Base-by-base conservation (phyloP, 306 rosid genomes). In the Trichosanthes cucumerina region DNA sequence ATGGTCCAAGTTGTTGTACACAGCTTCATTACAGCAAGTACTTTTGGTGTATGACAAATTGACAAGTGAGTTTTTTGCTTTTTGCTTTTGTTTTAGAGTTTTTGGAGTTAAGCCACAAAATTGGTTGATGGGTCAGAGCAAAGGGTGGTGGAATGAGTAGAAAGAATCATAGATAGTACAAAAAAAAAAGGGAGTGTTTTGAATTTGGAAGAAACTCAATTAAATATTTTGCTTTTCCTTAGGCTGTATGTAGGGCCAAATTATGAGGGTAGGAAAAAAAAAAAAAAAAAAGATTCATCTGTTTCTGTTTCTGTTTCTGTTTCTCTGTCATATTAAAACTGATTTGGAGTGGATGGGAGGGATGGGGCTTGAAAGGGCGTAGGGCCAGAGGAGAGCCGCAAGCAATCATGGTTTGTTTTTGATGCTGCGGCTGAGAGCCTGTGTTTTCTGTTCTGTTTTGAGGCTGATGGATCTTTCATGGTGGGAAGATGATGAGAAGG, bases 241-340 rank as follows among this genome's bases (percentile, higher is more conserved):
- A 54, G 78, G 63, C 43, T 74, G 63, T 74, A 16, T 49, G 63
- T 74, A 74, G 78, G 78, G 63, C 78, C 78, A 74, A 21, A 74
- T 33, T 26, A 52, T 50, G 76, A 74, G 62, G 24, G 76, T 15
- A 15, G 24, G 38, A 24, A 46, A 70, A 68, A 44, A 24, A 43
- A 66, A 43, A 3, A 65, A 10, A 18, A 60, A 38, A 66, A 23
- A 36, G 19, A 36, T 12, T 69, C 18, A 2, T 69, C 23, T 43
- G 57, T 7, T 43, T 24, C 15, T 11, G 9, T 41, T 21, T 69
- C 23, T 43, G 57, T 7, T 43, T 24, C 15, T 11, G 9, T 41
- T 21, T 69, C 38, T 68, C 52, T 39, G 8, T 10, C 50, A 10
- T n/a, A 46, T 46, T 46, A 23, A 72, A 72, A 47, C 24, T 52